Evolutionary conservation across 1,284 basidiomycete genomes (phyloP).

Genomic region (Erythrobasidium hasegawianum): DNA sequence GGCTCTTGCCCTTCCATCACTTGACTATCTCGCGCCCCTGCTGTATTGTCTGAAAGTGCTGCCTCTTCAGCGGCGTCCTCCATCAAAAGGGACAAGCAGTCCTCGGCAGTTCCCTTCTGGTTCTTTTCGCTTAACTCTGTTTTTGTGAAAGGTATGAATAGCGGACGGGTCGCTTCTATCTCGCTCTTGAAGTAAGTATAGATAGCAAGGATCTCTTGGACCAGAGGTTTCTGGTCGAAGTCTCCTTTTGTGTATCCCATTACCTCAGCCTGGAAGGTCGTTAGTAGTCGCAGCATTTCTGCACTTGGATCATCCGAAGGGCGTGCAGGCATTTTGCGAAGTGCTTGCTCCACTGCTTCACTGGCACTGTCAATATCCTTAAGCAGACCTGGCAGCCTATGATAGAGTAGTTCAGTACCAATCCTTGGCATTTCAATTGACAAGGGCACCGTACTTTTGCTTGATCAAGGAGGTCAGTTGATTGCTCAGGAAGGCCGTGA

Average conservation of each 20-base stretch:
- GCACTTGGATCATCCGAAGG: slow-evolving; percentile 58
- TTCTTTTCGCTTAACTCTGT: neutral
- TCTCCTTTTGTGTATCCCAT: neutral
- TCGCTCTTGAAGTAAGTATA: slow-evolving; percentile 8
- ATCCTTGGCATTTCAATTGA: neutral
- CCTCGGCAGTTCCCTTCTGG: neutral
- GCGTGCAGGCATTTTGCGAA: slow-evolving; percentile 53
- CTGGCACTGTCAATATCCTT: slow-evolving; percentile 51
- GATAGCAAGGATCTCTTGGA: slow-evolving; percentile 53
- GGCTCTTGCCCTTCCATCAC: neutral
- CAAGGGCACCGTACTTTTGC: slow-evolving; percentile 52
- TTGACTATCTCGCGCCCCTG: too few species aligned
- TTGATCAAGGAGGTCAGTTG: slow-evolving; percentile 60
- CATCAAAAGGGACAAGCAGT: neutral
- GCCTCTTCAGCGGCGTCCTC: neutral
- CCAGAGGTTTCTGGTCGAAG: slow-evolving; percentile 47
- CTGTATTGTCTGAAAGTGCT: neutral
- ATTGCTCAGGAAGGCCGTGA: slow-evolving; percentile 58
- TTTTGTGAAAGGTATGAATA: slow-evolving; percentile 28
- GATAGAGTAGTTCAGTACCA: neutral
- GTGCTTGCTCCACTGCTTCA: neutral
- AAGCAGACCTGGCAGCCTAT: slow-evolving; percentile 63
- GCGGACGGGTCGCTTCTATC: slow-evolving; percentile 25
- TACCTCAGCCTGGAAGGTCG: neutral
- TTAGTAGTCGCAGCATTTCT: slow-evolving; percentile 52